These are phyloP conservation scores for Phaeotremella skinneri DNA, from an alignment of 768 basidiomycete genomes.

Conservation along the genomic window DNA sequence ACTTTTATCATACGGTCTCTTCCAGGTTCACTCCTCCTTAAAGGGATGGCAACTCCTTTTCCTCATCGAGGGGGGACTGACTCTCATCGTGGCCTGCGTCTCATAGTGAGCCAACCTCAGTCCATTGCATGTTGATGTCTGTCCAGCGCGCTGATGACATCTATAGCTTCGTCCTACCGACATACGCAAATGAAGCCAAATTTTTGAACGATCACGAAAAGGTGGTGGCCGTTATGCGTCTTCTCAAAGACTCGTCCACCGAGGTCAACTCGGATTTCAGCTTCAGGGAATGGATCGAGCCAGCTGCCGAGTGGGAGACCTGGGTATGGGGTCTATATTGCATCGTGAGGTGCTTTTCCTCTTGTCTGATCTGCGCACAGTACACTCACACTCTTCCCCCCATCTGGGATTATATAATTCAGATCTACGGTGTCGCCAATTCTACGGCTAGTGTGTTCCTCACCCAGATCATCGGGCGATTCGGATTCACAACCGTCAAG, in stretches of 20 bases:
- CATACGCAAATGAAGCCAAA: conserved; percentile 15
- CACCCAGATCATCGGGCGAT: conserved; percentile 19
- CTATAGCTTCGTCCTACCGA: conserved; percentile 17
- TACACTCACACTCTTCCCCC: too few relatives aligned
- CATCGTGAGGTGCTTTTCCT: conserved; percentile 10
- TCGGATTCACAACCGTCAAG: conserved; percentile 15
- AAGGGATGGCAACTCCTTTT: conserved; percentile 32
- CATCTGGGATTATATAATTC: too few relatives aligned
- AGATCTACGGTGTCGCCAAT: conserved; percentile 27
- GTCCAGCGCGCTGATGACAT: conserved; percentile 1
- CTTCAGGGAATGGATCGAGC: conserved; percentile 13
- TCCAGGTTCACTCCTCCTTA: conserved; percentile 17
- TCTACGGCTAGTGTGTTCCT: conserved; percentile 19
- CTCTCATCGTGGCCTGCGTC: conserved; percentile 10
- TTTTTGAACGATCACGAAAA: conserved; percentile 22
- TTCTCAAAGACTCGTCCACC: conserved; percentile 22
- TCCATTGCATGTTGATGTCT: too few relatives aligned
- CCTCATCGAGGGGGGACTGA: conserved; percentile 29
- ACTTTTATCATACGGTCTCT: conserved; percentile 21
- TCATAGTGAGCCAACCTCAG: conserved; percentile 19
- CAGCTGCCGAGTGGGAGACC: conserved; percentile 23
- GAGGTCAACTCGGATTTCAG: conserved; percentile 17
- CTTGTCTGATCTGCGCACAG: too few relatives aligned
- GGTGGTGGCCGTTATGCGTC: conserved; percentile 18
- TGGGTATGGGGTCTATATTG: conserved; percentile 24